phyloP scores from a whole-genome alignment of 257 asterid genomes.

The Verbascum thapsus region DNA sequence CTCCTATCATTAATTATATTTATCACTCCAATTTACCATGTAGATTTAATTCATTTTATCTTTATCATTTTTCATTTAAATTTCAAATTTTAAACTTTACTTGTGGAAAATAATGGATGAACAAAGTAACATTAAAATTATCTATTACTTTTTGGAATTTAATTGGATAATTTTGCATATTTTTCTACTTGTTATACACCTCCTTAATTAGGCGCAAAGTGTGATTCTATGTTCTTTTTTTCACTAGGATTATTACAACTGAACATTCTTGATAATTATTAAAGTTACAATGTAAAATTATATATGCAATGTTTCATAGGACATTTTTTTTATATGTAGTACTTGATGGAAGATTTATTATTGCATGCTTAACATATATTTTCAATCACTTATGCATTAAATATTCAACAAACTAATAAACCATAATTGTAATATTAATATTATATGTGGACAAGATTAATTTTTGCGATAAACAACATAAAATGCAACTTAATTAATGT shows the following conservation, averaged over 20 bases:
- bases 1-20: slow-evolving; percentile 13
- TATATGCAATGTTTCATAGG: background rate
- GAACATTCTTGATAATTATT: no score
- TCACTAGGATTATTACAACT: no score
- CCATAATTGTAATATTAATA: background rate
- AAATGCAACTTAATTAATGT: slow-evolving; percentile 7
- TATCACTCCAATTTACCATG: background rate
- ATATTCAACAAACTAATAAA: background rate
- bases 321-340: no score
- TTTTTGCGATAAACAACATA: slow-evolving; percentile 25
- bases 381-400: slow-evolving; percentile 15
- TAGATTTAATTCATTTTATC: no score
- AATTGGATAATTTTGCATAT: no score
- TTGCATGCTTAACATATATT: background rate
- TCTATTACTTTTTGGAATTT: no score
- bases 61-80: no score
- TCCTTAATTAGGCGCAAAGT: background rate
- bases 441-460: slow-evolving; percentile 18
- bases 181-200: no score
- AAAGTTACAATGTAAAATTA: background rate
- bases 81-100: no score
- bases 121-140: no score
- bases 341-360: background rate
- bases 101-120: no score
- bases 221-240: background rate